Evolutionary conservation across 768 basidiomycete species (phyloP), one percentile per base, ranked within the genome.

Genomic region (Omphalotus guepiniiformis): DNA sequence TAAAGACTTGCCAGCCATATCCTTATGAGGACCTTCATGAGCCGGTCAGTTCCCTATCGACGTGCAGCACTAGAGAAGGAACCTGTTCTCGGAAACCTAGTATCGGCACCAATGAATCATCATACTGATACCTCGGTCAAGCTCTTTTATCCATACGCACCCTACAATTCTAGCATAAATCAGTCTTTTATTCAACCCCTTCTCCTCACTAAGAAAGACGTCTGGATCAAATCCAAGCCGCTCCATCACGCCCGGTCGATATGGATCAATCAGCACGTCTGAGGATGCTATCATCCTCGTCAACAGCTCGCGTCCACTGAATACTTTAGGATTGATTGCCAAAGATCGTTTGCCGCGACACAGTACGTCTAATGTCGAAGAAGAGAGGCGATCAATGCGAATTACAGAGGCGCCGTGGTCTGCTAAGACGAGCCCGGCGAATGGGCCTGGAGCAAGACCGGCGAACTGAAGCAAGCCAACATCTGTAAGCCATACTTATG

Each of bases 251-350:
- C 89, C 90, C 41, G 89, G 88, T 39, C 89, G 71, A 62, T 86
- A 93, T 1, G 90, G 82, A 59, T 93, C 89, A 56, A 93, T 87
- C 37, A 92, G 67, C 13, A 92, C 74, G 62, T 93, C 89, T n/a
- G 87, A 84, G 28, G 72, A 63, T 23, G 68, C 60, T 19, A 91
- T 76, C 49, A 93, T 69, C 37, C 69, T 75, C 59, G 73, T 73
- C 47, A 84, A 58, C 16, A 81, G 59, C 16, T 73, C 73, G 35
- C 76, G 62, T 26, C 89, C 89, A 23, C 71, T 72, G 8, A 70
- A 61, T 6, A 71, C 60, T 67, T 91, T 92, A 15, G 80, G 72
- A 55, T 87, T 78, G 47, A 92, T 67, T 13, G 76, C 70, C 43
- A 89, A 71, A n/a, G 88, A 88, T 6, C 83, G 82, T 59, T 93